These are phyloP conservation scores for Metarhizium sp. DNA, from an alignment of 2,329 filamentous ascomycete species.

Conservation along the genomic window DNA sequence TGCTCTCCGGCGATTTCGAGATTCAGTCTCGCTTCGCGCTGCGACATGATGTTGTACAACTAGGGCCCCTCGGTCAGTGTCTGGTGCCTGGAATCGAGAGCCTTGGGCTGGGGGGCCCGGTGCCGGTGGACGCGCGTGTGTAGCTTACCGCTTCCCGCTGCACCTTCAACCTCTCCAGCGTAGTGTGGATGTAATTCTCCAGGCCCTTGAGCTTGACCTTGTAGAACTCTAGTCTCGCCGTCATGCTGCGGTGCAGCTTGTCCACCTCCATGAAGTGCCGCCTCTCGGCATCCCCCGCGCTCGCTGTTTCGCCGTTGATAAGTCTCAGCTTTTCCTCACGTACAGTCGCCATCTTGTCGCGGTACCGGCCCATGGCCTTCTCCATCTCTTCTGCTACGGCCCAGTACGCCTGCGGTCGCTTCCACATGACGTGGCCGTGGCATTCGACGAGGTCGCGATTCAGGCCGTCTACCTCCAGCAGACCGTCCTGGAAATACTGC, in stretches of 20 bases:
- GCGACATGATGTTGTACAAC: constrained; percentile 58
- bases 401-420: constrained; percentile 51
- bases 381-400: constrained; percentile 42
- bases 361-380: constrained; percentile 36
- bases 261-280: constrained; percentile 25
- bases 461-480: constrained; percentile 49
- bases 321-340: constrained; percentile 2
- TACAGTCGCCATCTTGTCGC: constrained; percentile 13
- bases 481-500: constrained; percentile 41
- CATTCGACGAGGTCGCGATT: constrained; percentile 56
- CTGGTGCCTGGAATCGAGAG: not conserved
- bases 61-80: constrained; percentile 16
- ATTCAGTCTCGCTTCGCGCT: constrained; percentile 55
- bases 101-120: not conserved
- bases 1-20: constrained; percentile 54
- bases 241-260: constrained; percentile 43
- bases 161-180: constrained; percentile 49
- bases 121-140: not conserved
- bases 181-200: constrained; percentile 54
- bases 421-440: constrained; percentile 53
- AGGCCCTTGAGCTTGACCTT: constrained; percentile 50
- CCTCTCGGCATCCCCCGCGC: constrained; percentile 15
- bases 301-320: constrained; percentile 6
- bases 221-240: constrained; percentile 49
- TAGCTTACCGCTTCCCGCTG: constrained; percentile 49